These are phyloP conservation scores for Tephrocybe sp. DNA, from an alignment of 768 basidiomycete species.

Conservation along the genomic window DNA sequence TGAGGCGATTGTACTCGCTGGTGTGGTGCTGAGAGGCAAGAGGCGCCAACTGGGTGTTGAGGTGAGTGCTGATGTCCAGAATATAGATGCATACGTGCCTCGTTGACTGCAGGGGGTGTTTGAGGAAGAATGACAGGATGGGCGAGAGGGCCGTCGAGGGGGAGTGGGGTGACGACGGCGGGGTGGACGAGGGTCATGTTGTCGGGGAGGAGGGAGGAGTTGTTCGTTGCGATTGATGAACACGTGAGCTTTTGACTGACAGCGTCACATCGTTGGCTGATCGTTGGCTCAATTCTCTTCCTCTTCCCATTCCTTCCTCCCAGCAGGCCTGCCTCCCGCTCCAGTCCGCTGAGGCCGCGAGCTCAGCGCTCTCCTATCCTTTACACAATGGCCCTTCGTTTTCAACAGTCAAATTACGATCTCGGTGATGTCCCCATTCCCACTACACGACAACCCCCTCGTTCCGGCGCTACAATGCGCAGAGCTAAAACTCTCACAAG, in stretches of 20 bases:
- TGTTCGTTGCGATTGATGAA: conserved; percentile 8
- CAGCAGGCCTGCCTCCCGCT: conserved; percentile 27
- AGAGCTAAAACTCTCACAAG: conserved; percentile 95
- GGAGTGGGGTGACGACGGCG: conserved; percentile 1
- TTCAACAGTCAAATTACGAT: conserved; percentile 46
- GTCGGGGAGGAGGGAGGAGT: neutral
- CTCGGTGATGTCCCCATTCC: conserved; percentile 67
- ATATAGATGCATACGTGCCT: neutral
- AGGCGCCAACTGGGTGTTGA: conserved; percentile 38
- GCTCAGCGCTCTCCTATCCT: conserved; percentile 19
- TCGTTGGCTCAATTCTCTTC: conserved; percentile 7
- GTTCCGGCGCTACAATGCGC: conserved; percentile 61
- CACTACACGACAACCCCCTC: conserved; percentile 53
- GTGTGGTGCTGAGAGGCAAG: conserved; percentile 74
- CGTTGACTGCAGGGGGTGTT: neutral
- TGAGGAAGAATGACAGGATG: neutral
- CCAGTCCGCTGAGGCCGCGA: conserved; percentile 14
- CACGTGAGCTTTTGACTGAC: conserved; percentile 12
- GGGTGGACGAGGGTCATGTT: conserved; percentile 3
- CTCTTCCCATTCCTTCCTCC: conserved; percentile 9
- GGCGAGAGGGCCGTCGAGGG: conserved; percentile 4
- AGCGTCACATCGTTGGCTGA: conserved; percentile 11
- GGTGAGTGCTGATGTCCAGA: neutral
- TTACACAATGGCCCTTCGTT: conserved; percentile 52
- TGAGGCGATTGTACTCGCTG: conserved; percentile 68